These are phyloP conservation scores for Trichosporon coremiiforme DNA, from an alignment of 1,284 basidiomycete genomes.

Conservation along the genomic window DNA sequence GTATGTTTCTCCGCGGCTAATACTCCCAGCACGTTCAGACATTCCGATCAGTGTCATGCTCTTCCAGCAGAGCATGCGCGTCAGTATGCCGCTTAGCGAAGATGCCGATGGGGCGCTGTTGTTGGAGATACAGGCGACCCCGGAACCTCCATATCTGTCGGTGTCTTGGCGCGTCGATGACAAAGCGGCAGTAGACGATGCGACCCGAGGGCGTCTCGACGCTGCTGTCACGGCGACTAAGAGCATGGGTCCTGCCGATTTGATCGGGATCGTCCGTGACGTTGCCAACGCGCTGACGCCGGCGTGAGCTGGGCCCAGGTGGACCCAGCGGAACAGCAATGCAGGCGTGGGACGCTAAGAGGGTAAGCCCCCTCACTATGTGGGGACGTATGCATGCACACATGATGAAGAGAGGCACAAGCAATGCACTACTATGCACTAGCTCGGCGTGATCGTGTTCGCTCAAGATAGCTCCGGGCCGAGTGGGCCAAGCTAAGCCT, in stretches of 20 bases:
- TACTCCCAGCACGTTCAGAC: slow-evolving; percentile 21
- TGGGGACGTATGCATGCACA: neutral
- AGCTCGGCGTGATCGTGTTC: neutral
- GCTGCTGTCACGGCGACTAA: neutral
- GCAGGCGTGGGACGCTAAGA: neutral
- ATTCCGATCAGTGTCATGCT: slow-evolving; percentile 27
- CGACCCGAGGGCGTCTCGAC: slow-evolving; percentile 7
- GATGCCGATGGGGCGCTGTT: slow-evolving; percentile 11
- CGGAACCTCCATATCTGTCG: slow-evolving; percentile 20
- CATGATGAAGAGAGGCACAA: neutral
- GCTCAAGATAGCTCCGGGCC: neutral
- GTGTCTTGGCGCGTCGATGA: slow-evolving; percentile 21
- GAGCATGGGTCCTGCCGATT: slow-evolving; percentile 89
- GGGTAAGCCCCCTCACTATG: neutral
- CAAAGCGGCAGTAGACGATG: neutral
- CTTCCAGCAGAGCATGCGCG: slow-evolving; percentile 21
- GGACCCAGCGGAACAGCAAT: too few relatives aligned
- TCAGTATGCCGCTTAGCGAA: slow-evolving; percentile 10
- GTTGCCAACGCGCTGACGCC: slow-evolving; percentile 76
- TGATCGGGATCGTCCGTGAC: slow-evolving; percentile 84
- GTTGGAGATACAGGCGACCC: slow-evolving; percentile 20
- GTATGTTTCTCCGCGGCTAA: neutral
- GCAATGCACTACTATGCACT: neutral
- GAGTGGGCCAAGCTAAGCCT: neutral
- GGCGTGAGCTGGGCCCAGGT: neutral